Evolutionary conservation across 2,329 filamentous ascomycete species (phyloP).

Genomic region (Xenoacremonium recifei): DNA sequence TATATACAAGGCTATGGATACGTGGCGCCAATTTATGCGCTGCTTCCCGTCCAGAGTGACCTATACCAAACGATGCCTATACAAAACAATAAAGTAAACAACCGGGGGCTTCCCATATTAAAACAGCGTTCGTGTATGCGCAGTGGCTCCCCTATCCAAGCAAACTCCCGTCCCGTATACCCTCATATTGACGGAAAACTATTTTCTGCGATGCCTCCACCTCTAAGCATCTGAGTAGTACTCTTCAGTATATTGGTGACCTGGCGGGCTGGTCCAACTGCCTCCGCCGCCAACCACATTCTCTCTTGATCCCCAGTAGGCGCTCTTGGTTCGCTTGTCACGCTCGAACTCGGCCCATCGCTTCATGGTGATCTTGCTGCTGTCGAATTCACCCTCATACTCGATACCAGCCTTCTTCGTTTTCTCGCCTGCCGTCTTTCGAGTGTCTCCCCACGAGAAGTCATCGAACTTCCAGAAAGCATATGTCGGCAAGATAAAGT

Average conservation of each 20-base stretch:
- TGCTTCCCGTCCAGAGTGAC: too few species aligned
- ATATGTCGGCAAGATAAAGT: constrained; percentile 90
- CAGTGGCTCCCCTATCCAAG: too few species aligned
- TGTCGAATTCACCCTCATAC: constrained; percentile 94
- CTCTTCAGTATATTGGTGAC: constrained; percentile 52
- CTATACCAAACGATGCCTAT: too few species aligned
- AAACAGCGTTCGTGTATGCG: too few species aligned
- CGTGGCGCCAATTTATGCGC: too few species aligned
- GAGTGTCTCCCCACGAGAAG: constrained; percentile 98
- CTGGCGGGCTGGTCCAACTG: constrained; percentile 42
- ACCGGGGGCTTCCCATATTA: too few species aligned
- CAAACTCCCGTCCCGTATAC: neutral
- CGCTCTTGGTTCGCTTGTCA: constrained; percentile 50
- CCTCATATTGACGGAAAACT: too few species aligned
- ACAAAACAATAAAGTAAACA: too few species aligned
- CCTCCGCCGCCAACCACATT: constrained; percentile 43
- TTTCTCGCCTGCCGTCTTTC: constrained; percentile 90
- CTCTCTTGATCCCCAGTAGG: constrained; percentile 53
- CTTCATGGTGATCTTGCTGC: constrained; percentile 99
- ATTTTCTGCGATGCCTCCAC: constrained; percentile 20
- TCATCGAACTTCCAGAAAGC: constrained; percentile 99
- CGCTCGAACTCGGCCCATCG: constrained; percentile 95
- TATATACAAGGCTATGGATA: too few species aligned
- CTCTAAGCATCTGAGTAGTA: constrained; percentile 57
- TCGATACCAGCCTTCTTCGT: constrained; percentile 84